Evolutionary conservation across 108 stramenopile genomes (phyloP).

Genomic region (Schizochytrium sp.): DNA sequence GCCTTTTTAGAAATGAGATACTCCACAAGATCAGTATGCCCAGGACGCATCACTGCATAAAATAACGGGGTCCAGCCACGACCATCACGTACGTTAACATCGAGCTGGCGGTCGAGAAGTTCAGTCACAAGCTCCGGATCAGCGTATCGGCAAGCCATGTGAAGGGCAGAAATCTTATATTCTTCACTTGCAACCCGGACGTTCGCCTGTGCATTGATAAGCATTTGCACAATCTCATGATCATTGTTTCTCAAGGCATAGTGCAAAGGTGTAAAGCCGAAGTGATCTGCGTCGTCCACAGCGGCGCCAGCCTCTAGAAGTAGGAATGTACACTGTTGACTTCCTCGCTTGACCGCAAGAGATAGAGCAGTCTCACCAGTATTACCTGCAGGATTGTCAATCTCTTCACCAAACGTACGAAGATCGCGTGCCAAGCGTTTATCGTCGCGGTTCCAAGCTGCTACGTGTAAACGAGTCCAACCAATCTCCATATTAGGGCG

Average conservation of each 20-base stretch:
- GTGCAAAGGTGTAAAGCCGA: conserved; percentile 35
- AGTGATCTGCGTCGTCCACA: conserved; percentile 1
- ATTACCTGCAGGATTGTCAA: not conserved
- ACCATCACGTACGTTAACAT: conserved; percentile 30
- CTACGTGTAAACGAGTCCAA: conserved; percentile 20
- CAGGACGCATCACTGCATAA: conserved; percentile 53
- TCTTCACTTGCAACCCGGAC: not conserved
- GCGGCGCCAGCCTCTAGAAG: conserved; percentile 29
- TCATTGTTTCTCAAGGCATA: conserved; percentile 5
- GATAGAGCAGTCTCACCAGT: conserved; percentile 38
- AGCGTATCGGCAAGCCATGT: conserved; percentile 5
- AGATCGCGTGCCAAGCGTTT: not conserved
- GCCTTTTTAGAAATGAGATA: not conserved
- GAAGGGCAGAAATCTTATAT: not conserved
- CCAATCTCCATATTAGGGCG: not conserved
- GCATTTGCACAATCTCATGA: not conserved
- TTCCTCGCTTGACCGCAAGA: conserved; percentile 6
- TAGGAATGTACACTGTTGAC: not conserved
- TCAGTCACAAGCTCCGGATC: conserved; percentile 15
- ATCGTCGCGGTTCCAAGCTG: conserved; percentile 57
- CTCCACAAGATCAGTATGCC: not conserved
- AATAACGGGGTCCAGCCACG: conserved; percentile 55
- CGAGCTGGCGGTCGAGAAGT: not conserved
- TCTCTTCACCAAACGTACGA: not conserved
- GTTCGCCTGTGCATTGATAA: not conserved